phyloP scores from a whole-genome alignment of 1,284 basidiomycete species.

The Rhodotorula sp. region DNA sequence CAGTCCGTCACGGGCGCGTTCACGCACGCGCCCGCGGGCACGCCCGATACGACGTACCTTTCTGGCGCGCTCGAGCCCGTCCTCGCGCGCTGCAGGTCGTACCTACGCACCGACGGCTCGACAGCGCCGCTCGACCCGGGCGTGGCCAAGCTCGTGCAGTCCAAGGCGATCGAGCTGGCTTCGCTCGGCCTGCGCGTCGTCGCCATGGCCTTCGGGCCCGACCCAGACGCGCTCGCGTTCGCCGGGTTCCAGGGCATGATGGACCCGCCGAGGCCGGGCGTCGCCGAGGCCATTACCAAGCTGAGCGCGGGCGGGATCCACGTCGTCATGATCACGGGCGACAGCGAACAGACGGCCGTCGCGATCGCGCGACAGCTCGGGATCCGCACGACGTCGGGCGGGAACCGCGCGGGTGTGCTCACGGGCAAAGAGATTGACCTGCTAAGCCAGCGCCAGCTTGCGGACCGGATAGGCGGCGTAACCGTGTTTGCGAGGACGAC shows the following conservation, averaged over 20 bases:
- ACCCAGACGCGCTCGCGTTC: slow-evolving; percentile 69
- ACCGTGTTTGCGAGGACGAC: slow-evolving; percentile 93
- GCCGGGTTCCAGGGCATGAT: slow-evolving; percentile 92
- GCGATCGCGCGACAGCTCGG: slow-evolving; percentile 89
- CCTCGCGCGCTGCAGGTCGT: slow-evolving; percentile 79
- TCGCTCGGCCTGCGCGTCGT: slow-evolving; percentile 79
- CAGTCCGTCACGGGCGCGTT: slow-evolving; percentile 81
- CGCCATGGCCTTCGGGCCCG: slow-evolving; percentile 78
- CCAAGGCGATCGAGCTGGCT: slow-evolving; percentile 70
- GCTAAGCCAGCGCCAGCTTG: slow-evolving; percentile 75
- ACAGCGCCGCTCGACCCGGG: slow-evolving; percentile 72
- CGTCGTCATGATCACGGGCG: slow-evolving; percentile 97
- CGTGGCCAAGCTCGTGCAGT: slow-evolving; percentile 65
- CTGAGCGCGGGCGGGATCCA: slow-evolving; percentile 85
- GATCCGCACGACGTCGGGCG: slow-evolving; percentile 54
- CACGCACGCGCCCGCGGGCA: slow-evolving; percentile 46
- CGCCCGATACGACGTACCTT: slow-evolving; percentile 78
- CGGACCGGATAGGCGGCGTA: slow-evolving; percentile 75
- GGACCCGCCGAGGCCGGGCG: slow-evolving; percentile 89
- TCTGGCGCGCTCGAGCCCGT: slow-evolving; percentile 91
- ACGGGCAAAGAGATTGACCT: slow-evolving; percentile 85
- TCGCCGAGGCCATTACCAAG: slow-evolving; percentile 79
- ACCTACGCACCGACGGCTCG: slow-evolving; percentile 80
- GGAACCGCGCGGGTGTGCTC: slow-evolving; percentile 56
- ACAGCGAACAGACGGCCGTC: slow-evolving; percentile 85